A percentile compares a stretch with the other conserved stretches of the same genome.
Evolutionary conservation across 345 rosid species (phyloP).

Genomic region (Hibiscus tridactylites): DNA sequence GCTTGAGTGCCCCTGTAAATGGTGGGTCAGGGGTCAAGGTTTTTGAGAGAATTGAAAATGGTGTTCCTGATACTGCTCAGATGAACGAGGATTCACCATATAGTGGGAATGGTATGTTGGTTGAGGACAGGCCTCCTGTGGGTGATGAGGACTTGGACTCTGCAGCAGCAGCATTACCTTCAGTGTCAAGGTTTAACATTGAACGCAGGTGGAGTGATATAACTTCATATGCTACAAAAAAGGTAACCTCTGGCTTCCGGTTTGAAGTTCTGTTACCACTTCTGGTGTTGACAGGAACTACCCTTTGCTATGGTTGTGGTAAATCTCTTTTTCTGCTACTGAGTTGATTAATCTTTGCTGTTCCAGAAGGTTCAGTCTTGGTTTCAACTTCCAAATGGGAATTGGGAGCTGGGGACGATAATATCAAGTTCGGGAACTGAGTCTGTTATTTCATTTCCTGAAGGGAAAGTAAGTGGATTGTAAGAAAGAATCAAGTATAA

Average conservation of each 20-base stretch:
- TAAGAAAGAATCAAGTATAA: conserved; percentile 11
- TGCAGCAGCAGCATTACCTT: conserved; percentile 37
- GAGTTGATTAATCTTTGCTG: conserved; percentile 15
- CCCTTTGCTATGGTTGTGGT: background rate
- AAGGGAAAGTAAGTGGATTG: conserved; percentile 61
- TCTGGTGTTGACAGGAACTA: background rate
- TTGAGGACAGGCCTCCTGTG: conserved; percentile 41
- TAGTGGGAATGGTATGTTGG: conserved; percentile 24
- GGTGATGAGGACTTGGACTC: conserved; percentile 42
- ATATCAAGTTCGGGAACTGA: conserved; percentile 60
- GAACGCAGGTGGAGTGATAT: conserved; percentile 79
- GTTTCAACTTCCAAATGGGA: conserved; percentile 76
- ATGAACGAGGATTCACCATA: conserved; percentile 77
- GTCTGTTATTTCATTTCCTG: conserved; percentile 58
- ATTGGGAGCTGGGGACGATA: conserved; percentile 82
- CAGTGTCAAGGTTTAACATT: conserved; percentile 32
- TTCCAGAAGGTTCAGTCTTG: conserved; percentile 80
- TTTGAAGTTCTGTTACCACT: conserved; percentile 1
- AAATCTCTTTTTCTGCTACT: conserved; percentile 6
- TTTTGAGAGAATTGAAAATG: conserved; percentile 27
- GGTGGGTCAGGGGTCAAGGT: conserved; percentile 26
- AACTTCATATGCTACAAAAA: conserved; percentile 57
- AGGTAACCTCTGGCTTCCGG: conserved; percentile 34
- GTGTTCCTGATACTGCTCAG: conserved; percentile 22
- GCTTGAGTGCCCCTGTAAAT: conserved; percentile 33